phyloP scores from a whole-genome alignment of 495 filamentous ascomycete species.

The Trichocladium uniseriatum region DNA sequence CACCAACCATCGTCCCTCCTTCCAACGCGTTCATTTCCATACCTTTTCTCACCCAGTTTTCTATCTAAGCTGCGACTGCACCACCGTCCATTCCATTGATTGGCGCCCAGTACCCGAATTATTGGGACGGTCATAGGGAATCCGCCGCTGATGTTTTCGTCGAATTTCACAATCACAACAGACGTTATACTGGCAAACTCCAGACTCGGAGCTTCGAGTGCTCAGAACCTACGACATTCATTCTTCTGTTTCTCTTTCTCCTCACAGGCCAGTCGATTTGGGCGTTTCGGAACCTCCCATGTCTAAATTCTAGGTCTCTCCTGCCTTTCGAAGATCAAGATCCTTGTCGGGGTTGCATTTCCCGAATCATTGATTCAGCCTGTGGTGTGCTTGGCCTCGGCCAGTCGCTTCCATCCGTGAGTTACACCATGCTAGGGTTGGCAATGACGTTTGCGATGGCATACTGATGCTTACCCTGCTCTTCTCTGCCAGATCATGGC shows the following conservation, averaged over 20 bases:
- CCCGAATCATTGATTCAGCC: conserved; percentile 9
- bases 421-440: conserved; percentile 10
- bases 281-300: not conserved
- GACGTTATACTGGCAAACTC: not conserved
- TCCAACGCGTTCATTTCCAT: not conserved
- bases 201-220: not conserved
- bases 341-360: not conserved
- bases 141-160: not conserved
- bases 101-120: not conserved
- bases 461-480: conserved; percentile 9
- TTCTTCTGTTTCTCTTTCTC: not conserved
- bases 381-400: conserved; percentile 8
- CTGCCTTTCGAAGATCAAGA: conserved; percentile 2
- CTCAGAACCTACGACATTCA: not conserved
- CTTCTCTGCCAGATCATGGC: conserved; percentile 28
- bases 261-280: not conserved
- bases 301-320: conserved; percentile 7
- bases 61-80: conserved; percentile 2
- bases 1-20: conserved; percentile 8
- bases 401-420: conserved; percentile 7
- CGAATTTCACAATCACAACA: not conserved
- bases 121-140: not conserved
- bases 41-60: not conserved
- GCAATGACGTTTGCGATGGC: conserved; percentile 1
- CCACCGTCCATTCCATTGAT: not conserved